Base-by-base conservation (phyloP, 352 stramenopile species). In the Saprolegnia parasitica region DNA sequence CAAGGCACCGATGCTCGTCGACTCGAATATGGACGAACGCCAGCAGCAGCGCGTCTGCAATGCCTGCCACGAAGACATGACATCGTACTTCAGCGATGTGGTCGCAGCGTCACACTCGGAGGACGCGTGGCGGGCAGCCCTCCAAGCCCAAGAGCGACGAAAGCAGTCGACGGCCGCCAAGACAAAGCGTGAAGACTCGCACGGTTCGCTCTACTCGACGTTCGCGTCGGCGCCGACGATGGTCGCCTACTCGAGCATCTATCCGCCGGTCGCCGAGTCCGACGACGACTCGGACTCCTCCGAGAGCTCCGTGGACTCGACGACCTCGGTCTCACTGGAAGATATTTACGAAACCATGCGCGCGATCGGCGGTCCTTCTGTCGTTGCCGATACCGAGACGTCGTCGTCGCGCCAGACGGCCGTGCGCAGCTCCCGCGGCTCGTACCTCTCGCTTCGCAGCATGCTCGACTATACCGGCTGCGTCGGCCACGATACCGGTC, bases 31-130 rank as follows among this genome's bases (percentile, higher is more conserved):
- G 21, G 32, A 24, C 20, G 35, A 87, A 66, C 78, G 86, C 54
- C 68, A 85, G 9, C 82, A 78, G 13, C 78, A 93, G 47, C 76
- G 87, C 18, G 84, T 96, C 10, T 96, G 87, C 60, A 72, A 73
- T 3, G 71, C 67, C 16, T 92, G 84, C 71, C 84, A 88, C 71
- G 78, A 83, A 24, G 71, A 74, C 16, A 58, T 92, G 13, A 80
- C 89, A 72, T 75, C 83, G 16, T 74, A 83, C 29, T 77, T 83
- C 24, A 86, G 52, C 52, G 24, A 60, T 4, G 35, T 35, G 11
- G 52, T 35, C 11, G 52, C 52, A 21, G 35, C 11, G 24, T 42
- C 52, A 16, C 35, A 60, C 52, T 35, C 52, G 24, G 13, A 60
- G 35, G 24, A 60, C 24, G 52, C 35, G 52, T 40, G 24, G 52